phyloP scores from a whole-genome alignment of 2,329 filamentous ascomycete species.

The Aspergillus latus region DNA sequence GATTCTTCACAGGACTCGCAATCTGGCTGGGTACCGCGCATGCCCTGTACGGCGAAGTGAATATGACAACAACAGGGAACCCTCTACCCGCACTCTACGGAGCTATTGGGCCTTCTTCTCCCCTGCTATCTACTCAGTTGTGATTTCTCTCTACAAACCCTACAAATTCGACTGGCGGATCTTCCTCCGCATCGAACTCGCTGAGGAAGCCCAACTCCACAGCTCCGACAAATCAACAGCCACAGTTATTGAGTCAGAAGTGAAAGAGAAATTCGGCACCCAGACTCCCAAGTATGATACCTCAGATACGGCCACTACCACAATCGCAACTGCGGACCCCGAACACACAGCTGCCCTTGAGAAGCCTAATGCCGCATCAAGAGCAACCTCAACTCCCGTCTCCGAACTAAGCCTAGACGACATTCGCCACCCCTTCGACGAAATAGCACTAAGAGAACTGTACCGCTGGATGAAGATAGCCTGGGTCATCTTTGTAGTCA shows the following conservation, averaged over 20 bases:
- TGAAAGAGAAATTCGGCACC: neutral
- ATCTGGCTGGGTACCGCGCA: slow-evolving; percentile 48
- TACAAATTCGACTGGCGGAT: slow-evolving; percentile 46
- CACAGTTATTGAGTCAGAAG: neutral
- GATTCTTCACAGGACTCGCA: slow-evolving; percentile 44
- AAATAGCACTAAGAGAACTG: slow-evolving; percentile 35
- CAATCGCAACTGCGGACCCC: slow-evolving; percentile 1
- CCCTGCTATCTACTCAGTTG: slow-evolving; percentile 47
- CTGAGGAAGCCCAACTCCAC: slow-evolving; percentile 38
- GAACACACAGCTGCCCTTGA: slow-evolving; percentile 2
- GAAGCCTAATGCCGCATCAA: neutral
- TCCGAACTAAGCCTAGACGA: slow-evolving; percentile 37
- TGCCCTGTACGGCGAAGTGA: slow-evolving; percentile 42
- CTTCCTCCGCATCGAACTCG: slow-evolving; percentile 51
- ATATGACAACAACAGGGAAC: slow-evolving; percentile 42
- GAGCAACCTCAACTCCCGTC: neutral
- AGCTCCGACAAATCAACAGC: slow-evolving; percentile 11
- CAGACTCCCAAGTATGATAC: slow-evolving; percentile 1
- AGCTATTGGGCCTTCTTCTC: slow-evolving; percentile 47
- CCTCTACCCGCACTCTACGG: slow-evolving; percentile 48
- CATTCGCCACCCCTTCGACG: slow-evolving; percentile 47
- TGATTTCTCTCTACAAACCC: slow-evolving; percentile 45
- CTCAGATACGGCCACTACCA: neutral
- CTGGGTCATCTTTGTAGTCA: slow-evolving; percentile 41
- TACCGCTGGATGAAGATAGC: slow-evolving; percentile 44